Base-by-base conservation (phyloP, 108 stramenopile species). In the Fragilaria crotonensis region DNA sequence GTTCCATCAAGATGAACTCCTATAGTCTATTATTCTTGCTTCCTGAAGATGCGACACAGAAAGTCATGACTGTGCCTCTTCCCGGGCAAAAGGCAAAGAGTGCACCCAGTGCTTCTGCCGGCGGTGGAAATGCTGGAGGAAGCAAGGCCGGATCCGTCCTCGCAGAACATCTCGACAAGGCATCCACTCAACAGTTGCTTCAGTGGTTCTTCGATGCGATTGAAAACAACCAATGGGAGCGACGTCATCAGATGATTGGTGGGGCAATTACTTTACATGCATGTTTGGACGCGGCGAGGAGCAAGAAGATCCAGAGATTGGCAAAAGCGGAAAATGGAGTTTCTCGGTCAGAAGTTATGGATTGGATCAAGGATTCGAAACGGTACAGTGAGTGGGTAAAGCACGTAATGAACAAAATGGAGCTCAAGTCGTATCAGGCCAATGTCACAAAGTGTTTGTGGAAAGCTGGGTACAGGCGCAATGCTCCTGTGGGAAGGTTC, bases 331-430 rank as follows among this genome's bases (percentile, higher is more conserved):
- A 52, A 20, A 56, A 47, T 25, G 81, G 77, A 1, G 71, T 83
- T 9, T 51, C 76, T 14, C 72, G 77, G 7, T 52, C 55, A 19
- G 64, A 72, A 22, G 54, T 83, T 41, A 73, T 83, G 74, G 63
- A 67, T 22, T 83, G 81, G 81, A 77, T 83, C 36, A 48, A 63
- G 20, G 29, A 62, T n/a, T 65, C 65, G 4, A 30, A 57, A 17
- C 50, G 53, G 23, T 83, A 70, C 45, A 50, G 20, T 2, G 45
- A 59, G 27, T 83, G 74, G 72, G 73, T 76, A 11, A n/a, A 54
- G 25, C 70, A 75, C 30, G 71, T 83, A 64, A 49, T 70, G 22
- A 53, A 51, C 47, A 83, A 79, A 52, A 62, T 83, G 71, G 81
- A 83, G 45, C 51, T 60, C 4, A 64, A 75, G 36, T 56, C 52